Evolutionary conservation across 2,329 filamentous ascomycete species (phyloP).

Genomic region (Mollisiaceae sp.): DNA sequence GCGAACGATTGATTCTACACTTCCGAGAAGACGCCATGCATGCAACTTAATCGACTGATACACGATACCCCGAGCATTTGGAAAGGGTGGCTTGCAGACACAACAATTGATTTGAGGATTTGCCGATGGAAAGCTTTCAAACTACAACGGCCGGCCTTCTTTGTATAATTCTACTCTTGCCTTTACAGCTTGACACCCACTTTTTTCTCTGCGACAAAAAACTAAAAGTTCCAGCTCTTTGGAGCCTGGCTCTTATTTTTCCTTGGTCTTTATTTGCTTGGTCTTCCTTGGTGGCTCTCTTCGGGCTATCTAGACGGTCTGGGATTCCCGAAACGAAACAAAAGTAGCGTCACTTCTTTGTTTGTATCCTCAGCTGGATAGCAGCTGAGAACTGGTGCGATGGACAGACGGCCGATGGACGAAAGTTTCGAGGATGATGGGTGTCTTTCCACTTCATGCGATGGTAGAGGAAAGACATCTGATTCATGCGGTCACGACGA

Average conservation of each 20-base stretch:
- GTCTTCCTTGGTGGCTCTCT: slow-evolving; percentile 6
- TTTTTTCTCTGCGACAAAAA: background rate
- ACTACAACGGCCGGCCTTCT: slow-evolving; percentile 34
- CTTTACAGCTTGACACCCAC: background rate
- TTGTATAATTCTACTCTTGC: slow-evolving; percentile 36
- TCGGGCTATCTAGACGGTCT: slow-evolving; percentile 10
- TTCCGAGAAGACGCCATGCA: slow-evolving; percentile 38
- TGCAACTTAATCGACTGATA: slow-evolving; percentile 35
- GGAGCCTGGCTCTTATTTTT: background rate
- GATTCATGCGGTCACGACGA: slow-evolving; percentile 9
- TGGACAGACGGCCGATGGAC: background rate
- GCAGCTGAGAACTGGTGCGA: slow-evolving; percentile 4
- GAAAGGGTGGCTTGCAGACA: slow-evolving; percentile 41
- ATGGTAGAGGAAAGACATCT: background rate
- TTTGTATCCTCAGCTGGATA: slow-evolving; percentile 6
- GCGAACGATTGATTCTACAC: slow-evolving; percentile 31
- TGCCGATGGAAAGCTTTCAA: slow-evolving; percentile 27
- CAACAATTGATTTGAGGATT: slow-evolving; percentile 41
- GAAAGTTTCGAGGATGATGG: slow-evolving; percentile 4
- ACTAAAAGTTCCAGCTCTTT: background rate
- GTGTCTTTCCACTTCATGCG: background rate
- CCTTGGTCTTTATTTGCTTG: background rate
- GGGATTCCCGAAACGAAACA: background rate
- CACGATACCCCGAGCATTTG: slow-evolving; percentile 40
- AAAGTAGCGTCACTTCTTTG: slow-evolving; percentile 5